phyloP scores from a whole-genome alignment of 2,329 filamentous ascomycete genomes.

The Escovopsis sp. region DNA sequence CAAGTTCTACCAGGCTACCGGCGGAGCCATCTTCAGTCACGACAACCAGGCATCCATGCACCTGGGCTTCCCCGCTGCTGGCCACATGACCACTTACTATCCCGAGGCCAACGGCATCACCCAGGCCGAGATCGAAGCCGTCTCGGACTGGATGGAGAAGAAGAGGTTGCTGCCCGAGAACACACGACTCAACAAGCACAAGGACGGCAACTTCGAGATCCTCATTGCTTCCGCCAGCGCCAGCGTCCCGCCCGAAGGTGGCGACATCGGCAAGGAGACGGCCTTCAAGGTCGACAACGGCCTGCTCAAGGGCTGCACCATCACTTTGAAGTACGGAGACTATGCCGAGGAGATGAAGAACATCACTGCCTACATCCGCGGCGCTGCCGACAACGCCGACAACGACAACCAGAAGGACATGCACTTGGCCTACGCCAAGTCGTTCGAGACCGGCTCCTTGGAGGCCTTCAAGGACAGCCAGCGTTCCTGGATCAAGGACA shows the following conservation, averaged over 20 bases:
- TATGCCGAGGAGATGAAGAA: conserved; percentile 55
- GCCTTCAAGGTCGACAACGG: conserved; percentile 46
- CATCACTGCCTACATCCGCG: conserved; percentile 51
- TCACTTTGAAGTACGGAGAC: conserved; percentile 63
- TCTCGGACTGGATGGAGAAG: conserved; percentile 59
- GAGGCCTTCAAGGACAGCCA: conserved; percentile 70
- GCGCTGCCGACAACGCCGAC: conserved; percentile 52
- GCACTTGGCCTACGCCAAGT: conserved; percentile 59
- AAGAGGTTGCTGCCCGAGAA: conserved; percentile 63
- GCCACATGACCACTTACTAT: conserved; percentile 73
- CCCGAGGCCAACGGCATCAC: conserved; percentile 61
- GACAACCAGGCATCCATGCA: conserved; percentile 53
- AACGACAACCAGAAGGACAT: conserved; percentile 64
- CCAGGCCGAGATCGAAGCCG: conserved; percentile 56
- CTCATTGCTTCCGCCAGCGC: conserved; percentile 57
- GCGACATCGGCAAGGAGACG: conserved; percentile 53
- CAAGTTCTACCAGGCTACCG: conserved; percentile 51
- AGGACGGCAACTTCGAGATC: conserved; percentile 51
- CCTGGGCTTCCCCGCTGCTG: conserved; percentile 58
- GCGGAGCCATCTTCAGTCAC: conserved; percentile 58
- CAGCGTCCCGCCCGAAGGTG: conserved; percentile 43
- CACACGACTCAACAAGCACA: conserved; percentile 55
- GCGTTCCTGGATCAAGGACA: conserved; percentile 69
- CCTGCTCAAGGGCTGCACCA: conserved; percentile 47
- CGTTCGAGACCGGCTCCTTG: conserved; percentile 60